phyloP scores from a whole-genome alignment of 2,329 filamentous ascomycete species.

The Cordyceps cicadae region DNA sequence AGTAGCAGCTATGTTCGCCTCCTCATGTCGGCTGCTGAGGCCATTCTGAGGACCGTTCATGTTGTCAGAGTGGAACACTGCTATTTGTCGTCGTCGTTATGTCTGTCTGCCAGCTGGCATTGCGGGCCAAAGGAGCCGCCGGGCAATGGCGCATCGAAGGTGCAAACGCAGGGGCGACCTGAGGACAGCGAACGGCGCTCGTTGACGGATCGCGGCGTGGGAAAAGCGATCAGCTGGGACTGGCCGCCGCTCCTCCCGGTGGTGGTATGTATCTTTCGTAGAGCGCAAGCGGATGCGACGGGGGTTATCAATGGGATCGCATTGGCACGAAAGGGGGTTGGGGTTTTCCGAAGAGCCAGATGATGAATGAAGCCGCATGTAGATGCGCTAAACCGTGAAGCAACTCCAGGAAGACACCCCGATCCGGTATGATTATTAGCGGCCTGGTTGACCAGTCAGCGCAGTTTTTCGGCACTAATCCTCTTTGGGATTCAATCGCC shows the following conservation, averaged over 20 bases:
- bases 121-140: constrained; percentile 20
- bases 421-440: constrained; percentile 11
- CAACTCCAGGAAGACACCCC: constrained; percentile 10
- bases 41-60: constrained; percentile 29
- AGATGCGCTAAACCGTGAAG: constrained; percentile 7
- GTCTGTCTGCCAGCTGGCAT: constrained; percentile 24
- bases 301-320: constrained; percentile 3
- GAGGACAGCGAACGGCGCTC: not conserved
- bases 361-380: not conserved
- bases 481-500: not conserved
- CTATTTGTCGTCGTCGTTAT: constrained; percentile 22
- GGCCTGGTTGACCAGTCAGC: constrained; percentile 10
- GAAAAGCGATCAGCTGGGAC: not conserved
- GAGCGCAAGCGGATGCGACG: not conserved
- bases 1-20: constrained; percentile 18
- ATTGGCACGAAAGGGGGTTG: not conserved
- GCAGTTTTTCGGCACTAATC: not conserved
- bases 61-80: constrained; percentile 23
- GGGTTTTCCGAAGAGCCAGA: not conserved
- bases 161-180: constrained; percentile 11
- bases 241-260: not conserved
- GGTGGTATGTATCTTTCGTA: not conserved
- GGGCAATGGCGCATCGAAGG: constrained; percentile 8
- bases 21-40: constrained; percentile 19
- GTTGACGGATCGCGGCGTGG: not conserved